Percentiles rank a stretch among this genome's conserved stretches.
Evolutionary conservation across 1,284 basidiomycete genomes (phyloP).

Genomic region (Blastosporella zonata): DNA sequence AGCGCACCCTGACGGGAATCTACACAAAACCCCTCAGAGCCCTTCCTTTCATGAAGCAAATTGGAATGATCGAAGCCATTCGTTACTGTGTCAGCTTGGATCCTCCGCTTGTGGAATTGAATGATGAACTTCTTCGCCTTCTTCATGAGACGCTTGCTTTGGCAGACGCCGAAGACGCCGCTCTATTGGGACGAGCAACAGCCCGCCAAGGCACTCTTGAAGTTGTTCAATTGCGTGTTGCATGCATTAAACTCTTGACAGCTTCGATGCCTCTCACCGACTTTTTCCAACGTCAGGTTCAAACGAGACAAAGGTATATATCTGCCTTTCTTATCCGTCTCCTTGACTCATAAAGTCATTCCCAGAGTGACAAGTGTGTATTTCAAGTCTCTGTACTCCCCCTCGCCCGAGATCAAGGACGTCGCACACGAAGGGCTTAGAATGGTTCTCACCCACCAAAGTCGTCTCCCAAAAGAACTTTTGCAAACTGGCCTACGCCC

Average conservation of each 20-base stretch:
- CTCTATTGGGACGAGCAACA: slow-evolving; percentile 72
- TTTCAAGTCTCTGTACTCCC: slow-evolving; percentile 98
- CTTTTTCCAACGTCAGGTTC: slow-evolving; percentile 81
- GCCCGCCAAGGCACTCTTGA: slow-evolving; percentile 82
- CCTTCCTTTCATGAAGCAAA: slow-evolving; percentile 93
- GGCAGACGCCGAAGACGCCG: slow-evolving; percentile 92
- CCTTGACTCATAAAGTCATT: slow-evolving; percentile 5
- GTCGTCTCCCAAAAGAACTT: slow-evolving; percentile 92
- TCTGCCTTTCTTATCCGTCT: neutral
- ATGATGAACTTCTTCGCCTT: slow-evolving; percentile 90
- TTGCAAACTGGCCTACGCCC: slow-evolving; percentile 94
- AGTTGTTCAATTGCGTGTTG: slow-evolving; percentile 90
- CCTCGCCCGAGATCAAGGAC: slow-evolving; percentile 91
- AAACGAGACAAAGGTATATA: slow-evolving; percentile 78
- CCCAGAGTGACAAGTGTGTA: slow-evolving; percentile 89
- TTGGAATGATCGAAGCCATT: slow-evolving; percentile 97
- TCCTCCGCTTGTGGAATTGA: slow-evolving; percentile 86
- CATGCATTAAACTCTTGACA: slow-evolving; percentile 90
- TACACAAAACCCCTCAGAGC: slow-evolving; percentile 98
- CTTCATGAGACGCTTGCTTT: slow-evolving; percentile 93
- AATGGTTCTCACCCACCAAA: slow-evolving; percentile 87
- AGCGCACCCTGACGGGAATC: slow-evolving; percentile 86
- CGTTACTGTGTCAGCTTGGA: slow-evolving; percentile 87
- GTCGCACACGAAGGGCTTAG: slow-evolving; percentile 94
- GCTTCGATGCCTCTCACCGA: slow-evolving; percentile 95